phyloP scores from a whole-genome alignment of 1,139 yeast genomes.

The Yamadazyma conglobata region DNA sequence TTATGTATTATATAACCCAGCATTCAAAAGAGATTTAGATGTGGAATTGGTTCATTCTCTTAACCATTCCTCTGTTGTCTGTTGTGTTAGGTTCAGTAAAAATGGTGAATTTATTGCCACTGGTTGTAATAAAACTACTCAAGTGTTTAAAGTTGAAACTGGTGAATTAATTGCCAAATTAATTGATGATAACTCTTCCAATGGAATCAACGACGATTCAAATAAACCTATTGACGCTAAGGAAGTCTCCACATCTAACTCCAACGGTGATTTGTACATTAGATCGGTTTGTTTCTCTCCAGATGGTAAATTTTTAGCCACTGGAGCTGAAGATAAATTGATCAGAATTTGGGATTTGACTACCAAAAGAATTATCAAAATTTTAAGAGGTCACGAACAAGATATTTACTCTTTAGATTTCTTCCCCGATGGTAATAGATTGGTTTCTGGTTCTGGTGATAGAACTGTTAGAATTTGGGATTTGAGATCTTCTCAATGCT shows the following conservation, averaged over 20 bases:
- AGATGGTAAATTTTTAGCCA: slow-evolving; percentile 91
- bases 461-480: slow-evolving; percentile 98
- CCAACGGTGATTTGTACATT: slow-evolving; percentile 80
- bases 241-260: slow-evolving; percentile 32
- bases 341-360: slow-evolving; percentile 96
- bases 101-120: slow-evolving; percentile 95
- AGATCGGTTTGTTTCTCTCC: slow-evolving; percentile 96
- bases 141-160: slow-evolving; percentile 87
- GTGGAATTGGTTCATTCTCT: slow-evolving; percentile 86
- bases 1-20: slow-evolving; percentile 88
- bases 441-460: slow-evolving; percentile 96
- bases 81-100: slow-evolving; percentile 91
- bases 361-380: slow-evolving; percentile 80
- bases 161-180: slow-evolving; percentile 87
- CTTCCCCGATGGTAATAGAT: slow-evolving; percentile 90
- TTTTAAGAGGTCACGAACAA: slow-evolving; percentile 93
- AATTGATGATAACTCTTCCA: slow-evolving; percentile 68
- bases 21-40: slow-evolving; percentile 64
- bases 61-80: slow-evolving; percentile 91
- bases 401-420: slow-evolving; percentile 95
- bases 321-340: slow-evolving; percentile 97
- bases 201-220: slow-evolving; percentile 33
- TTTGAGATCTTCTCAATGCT: slow-evolving; percentile 85
- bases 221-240: slow-evolving; percentile 23
- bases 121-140: slow-evolving; percentile 95